Evolutionary conservation across 345 rosid species (phyloP), one percentile per base, ranked within the genome.

Genomic region (Trapa bicornis): DNA sequence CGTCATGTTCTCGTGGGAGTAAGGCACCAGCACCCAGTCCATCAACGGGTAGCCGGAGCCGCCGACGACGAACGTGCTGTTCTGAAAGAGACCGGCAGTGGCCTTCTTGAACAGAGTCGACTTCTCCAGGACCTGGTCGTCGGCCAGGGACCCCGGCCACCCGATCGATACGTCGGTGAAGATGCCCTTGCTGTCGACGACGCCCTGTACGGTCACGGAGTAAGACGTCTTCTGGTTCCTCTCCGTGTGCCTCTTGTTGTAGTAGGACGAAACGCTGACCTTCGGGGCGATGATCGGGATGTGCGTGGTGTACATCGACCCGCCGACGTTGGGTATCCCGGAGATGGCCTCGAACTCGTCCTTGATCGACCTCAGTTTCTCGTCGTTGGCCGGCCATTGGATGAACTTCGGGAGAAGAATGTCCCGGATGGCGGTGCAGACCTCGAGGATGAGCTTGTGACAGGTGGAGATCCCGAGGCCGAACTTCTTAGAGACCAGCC

Each of bases 401-500:
- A 90, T 60, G 71, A 80, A 90, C 74, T 80, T 90, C 0, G 83
- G 89, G 90, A 87, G 86, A 52, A 90, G 65, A 0, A 90, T 89
- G 16, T 75, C 80, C 76, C 67, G 77, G 43, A 90, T 90, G 2
- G 96, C 96, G 0, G 85, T 74, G 69, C 92, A 90, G 42, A 90
- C 96, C 77, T 90, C 96, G 29, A 86, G 77, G 37, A 90, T 88
- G 17, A 90, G 86, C 73, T 89, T 89, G 68, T 89, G 96, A 70
- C 96, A 89, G 17, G 96, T 89, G 10, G 96, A 89, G 61, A 90
- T 87, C 22, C 96, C 96, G 38, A 90, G 71, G 0, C 96, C 96
- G 73, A 90, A 87, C n/a, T 86, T 83, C 68, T 83, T 87, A 12
- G 96, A 90, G 38, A 90, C 96, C 47, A 86, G 81, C 41, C 96